Conservation (phyloP, 1,284 basidiomycete genomes). For the Trametes versicolor region DNA sequence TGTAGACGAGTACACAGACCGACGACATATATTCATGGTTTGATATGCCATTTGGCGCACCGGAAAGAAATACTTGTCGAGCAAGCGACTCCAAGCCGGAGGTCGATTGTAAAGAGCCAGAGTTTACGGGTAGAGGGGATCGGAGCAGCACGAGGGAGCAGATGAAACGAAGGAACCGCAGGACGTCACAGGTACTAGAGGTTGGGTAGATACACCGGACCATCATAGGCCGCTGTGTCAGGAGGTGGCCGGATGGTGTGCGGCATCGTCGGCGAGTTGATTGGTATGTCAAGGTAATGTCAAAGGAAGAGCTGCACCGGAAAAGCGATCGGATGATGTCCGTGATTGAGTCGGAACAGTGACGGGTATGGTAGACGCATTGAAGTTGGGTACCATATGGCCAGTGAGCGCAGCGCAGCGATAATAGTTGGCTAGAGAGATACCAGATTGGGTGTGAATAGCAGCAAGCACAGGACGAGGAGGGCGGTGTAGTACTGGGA, state of each 20-base stretch:
- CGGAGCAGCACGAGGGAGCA: too few species aligned
- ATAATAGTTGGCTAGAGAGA: neutral
- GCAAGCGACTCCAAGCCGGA: too few species aligned
- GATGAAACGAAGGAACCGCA: neutral
- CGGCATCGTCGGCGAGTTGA: neutral
- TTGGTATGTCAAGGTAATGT: slow-evolving; percentile 5
- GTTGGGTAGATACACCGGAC: neutral
- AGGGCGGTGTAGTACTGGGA: too few species aligned
- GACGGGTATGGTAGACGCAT: neutral
- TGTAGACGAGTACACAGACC: too few species aligned
- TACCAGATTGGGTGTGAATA: neutral
- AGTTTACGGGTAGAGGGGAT: too few species aligned
- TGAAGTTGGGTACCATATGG: neutral
- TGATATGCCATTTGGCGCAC: too few species aligned
- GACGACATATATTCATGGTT: too few species aligned
- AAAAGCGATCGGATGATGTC: slow-evolving; percentile 1
- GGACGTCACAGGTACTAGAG: neutral
- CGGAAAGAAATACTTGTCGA: too few species aligned
- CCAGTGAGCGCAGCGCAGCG: neutral
- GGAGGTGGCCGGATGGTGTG: neutral
- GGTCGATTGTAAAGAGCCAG: too few species aligned
- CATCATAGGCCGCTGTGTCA: neutral
- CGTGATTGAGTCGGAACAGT: slow-evolving; percentile 9
- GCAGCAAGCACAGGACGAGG: neutral
- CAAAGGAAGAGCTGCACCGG: slow-evolving; percentile 3